Evolutionary conservation across 495 filamentous ascomycete genomes (phyloP).

Genomic region (Aspergillus sclerotioniger): DNA sequence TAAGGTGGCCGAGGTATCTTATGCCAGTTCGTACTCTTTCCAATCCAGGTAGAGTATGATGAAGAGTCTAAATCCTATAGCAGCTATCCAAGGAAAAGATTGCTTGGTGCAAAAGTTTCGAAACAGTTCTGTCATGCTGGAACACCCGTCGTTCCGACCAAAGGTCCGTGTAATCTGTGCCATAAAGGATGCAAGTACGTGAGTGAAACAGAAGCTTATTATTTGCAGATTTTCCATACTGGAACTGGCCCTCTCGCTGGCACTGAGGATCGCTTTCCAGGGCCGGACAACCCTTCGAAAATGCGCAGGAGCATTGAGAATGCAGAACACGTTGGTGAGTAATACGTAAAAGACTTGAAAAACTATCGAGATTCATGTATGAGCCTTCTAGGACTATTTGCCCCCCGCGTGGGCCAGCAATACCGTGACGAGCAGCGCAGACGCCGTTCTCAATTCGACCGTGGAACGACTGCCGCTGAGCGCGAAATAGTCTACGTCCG

Average conservation of each 20-base stretch:
- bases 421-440: constrained; percentile 73
- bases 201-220: not conserved
- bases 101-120: constrained; percentile 91
- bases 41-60: constrained; percentile 13
- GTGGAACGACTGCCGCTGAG: constrained; percentile 47
- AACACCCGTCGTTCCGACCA: constrained; percentile 75
- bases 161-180: constrained; percentile 54
- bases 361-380: not conserved
- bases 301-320: constrained; percentile 82
- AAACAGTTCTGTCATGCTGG: constrained; percentile 92
- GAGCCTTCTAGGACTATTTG: constrained; percentile 55
- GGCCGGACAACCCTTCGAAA: constrained; percentile 78
- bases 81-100: constrained; percentile 88
- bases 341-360: not conserved
- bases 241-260: constrained; percentile 45
- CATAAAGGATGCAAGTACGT: not conserved
- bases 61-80: constrained; percentile 12
- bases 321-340: constrained; percentile 78
- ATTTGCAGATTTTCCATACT: constrained; percentile 46
- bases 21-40: constrained; percentile 68
- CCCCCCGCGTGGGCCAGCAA: constrained; percentile 68
- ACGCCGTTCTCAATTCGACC: constrained; percentile 73
- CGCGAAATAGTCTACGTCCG: constrained; percentile 28
- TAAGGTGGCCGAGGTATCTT: constrained; percentile 87
- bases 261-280: constrained; percentile 69